A percentile compares a stretch with the other conserved stretches of the same genome.
Conservation (phyloP, 228 moss, liverwort and hornwort species). For the Sphagnum fallax region DNA sequence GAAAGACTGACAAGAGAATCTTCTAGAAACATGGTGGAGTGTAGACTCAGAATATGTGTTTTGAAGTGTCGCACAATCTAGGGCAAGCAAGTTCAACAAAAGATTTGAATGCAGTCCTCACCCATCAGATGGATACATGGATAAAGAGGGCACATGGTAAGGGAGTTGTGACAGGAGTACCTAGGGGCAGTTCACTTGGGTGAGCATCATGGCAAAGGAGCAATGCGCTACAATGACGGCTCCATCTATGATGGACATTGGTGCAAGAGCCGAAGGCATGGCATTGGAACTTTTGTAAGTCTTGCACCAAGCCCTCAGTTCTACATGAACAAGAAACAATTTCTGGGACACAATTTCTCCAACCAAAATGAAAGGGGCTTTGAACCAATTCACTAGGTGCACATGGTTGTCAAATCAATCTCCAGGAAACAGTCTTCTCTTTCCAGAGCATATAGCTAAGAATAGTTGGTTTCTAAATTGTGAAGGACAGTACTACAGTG, state of each 20-base stretch:
- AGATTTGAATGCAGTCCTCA: background rate
- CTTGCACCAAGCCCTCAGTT: background rate
- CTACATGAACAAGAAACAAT: background rate
- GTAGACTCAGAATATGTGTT: background rate
- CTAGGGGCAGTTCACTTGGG: slow-evolving; percentile 68
- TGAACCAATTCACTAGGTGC: too few relatives aligned
- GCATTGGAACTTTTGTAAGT: slow-evolving; percentile 83
- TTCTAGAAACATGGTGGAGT: too few relatives aligned
- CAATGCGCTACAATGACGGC: slow-evolving; percentile 62
- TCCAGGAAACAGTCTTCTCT: too few relatives aligned
- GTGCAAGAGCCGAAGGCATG: slow-evolving; percentile 75
- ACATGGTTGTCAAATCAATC: too few relatives aligned
- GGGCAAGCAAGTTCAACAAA: background rate
- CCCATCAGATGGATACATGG: background rate
- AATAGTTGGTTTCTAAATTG: background rate
- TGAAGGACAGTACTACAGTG: slow-evolving; percentile 48
- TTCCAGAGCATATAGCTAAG: background rate
- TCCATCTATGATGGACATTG: slow-evolving; percentile 76
- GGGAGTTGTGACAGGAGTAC: slow-evolving; percentile 57
- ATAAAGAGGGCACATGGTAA: background rate
- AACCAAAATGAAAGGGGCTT: background rate
- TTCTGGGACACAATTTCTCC: background rate
- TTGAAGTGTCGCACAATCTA: background rate
- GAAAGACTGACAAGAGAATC: background rate
- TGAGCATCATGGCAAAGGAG: slow-evolving; percentile 67